Evolutionary conservation across 805 yeast species (phyloP).

Genomic region (Candida hungchunana): DNA sequence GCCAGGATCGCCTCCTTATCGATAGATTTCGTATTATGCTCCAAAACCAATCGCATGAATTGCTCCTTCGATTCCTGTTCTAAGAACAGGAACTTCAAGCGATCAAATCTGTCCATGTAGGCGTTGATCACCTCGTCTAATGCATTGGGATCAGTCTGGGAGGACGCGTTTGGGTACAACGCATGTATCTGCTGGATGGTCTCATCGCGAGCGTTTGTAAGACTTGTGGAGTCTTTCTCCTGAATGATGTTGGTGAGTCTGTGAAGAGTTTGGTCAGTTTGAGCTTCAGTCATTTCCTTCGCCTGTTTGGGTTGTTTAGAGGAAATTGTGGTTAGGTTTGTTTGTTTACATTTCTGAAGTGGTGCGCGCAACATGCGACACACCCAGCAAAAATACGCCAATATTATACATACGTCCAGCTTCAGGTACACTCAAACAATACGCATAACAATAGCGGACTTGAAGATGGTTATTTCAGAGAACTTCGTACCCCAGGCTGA

Average conservation of each 20-base stretch:
- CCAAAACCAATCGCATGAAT: slow-evolving; percentile 51
- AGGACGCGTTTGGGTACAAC: slow-evolving; percentile 7
- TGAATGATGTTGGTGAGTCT: too few relatives aligned
- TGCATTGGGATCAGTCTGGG: slow-evolving; percentile 27
- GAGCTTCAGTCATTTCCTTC: too few relatives aligned
- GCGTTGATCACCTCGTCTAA: slow-evolving; percentile 36
- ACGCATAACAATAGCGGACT: not conserved
- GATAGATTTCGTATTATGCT: slow-evolving; percentile 27
- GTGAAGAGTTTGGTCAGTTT: too few relatives aligned
- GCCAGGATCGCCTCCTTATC: slow-evolving; percentile 33
- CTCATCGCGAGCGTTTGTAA: slow-evolving; percentile 2
- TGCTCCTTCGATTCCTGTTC: slow-evolving; percentile 72
- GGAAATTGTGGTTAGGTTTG: too few relatives aligned
- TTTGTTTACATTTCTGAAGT: slow-evolving; percentile 7
- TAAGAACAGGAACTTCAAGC: slow-evolving; percentile 58
- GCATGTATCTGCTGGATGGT: slow-evolving; percentile 7
- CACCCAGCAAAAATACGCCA: not conserved
- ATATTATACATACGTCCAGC: not conserved
- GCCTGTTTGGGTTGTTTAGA: too few relatives aligned
- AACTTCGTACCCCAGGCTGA: slow-evolving; percentile 24
- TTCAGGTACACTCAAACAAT: not conserved
- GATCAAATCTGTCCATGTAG: slow-evolving; percentile 35
- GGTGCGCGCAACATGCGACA: slow-evolving; percentile 2
- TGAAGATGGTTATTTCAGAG: slow-evolving; percentile 12
- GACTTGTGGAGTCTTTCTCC: not conserved